Evolutionary conservation across 2,329 filamentous ascomycete genomes (phyloP).

Genomic region (Hypoxylon sp.): DNA sequence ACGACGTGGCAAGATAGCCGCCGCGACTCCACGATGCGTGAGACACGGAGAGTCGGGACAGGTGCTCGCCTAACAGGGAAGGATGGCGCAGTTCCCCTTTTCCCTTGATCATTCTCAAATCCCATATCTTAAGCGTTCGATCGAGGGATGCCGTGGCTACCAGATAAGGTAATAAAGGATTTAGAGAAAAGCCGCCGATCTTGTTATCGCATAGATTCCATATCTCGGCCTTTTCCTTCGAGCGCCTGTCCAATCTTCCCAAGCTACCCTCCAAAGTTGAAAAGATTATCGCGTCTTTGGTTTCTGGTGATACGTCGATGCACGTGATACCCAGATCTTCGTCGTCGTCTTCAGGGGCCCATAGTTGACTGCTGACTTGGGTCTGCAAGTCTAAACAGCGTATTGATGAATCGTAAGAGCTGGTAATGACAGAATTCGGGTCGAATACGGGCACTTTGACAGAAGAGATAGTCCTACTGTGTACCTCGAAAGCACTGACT

Average conservation of each 20-base stretch:
- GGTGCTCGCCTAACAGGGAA: conserved; percentile 81
- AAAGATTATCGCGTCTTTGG: conserved; percentile 83
- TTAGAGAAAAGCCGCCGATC: conserved; percentile 91
- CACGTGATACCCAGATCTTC: conserved; percentile 85
- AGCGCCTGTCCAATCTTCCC: conserved; percentile 82
- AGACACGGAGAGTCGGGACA: conserved; percentile 85
- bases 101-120: conserved; percentile 77
- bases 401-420: conserved; percentile 94
- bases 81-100: conserved; percentile 72
- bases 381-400: conserved; percentile 86
- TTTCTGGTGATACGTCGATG: conserved; percentile 78
- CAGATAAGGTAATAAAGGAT: conserved; percentile 83
- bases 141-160: conserved; percentile 91
- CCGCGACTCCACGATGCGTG: conserved; percentile 90
- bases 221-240: conserved; percentile 68
- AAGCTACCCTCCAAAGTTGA: conserved; percentile 86
- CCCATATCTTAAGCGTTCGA: conserved; percentile 91
- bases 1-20: conserved; percentile 89
- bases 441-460: conserved; percentile 83
- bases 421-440: conserved; percentile 80
- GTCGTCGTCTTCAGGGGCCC: conserved; percentile 75
- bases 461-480: conserved; percentile 87
- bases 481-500: conserved; percentile 91
- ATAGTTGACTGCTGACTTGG: conserved; percentile 82
- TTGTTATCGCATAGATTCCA: conserved; percentile 90